Conservation (phyloP, 2,329 filamentous ascomycete genomes). For the Alternaria brassicae region DNA sequence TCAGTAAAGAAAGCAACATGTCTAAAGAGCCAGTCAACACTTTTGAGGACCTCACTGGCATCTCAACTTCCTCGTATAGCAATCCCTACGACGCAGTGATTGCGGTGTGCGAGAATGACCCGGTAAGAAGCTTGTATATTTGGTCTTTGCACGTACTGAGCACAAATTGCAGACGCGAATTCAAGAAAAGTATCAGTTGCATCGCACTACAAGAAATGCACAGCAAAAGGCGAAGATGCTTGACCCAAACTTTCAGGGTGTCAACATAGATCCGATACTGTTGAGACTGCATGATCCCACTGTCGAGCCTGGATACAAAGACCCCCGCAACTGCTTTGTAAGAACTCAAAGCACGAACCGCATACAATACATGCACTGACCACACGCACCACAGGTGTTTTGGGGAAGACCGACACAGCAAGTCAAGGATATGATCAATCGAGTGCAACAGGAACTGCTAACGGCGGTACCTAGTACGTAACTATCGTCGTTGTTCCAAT, state of each 20-base stretch:
- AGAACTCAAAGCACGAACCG: background rate
- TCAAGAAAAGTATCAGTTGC: slow-evolving; percentile 73
- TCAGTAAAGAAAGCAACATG: slow-evolving; percentile 19
- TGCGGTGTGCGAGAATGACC: slow-evolving; percentile 68
- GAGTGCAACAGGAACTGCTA: slow-evolving; percentile 72
- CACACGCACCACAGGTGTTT: slow-evolving; percentile 57
- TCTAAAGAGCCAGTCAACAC: slow-evolving; percentile 25
- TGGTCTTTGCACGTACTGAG: background rate
- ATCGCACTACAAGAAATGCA: slow-evolving; percentile 76
- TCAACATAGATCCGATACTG: slow-evolving; percentile 79
- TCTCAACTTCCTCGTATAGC: slow-evolving; percentile 53
- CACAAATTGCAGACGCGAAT: slow-evolving; percentile 63
- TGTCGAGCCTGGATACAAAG: slow-evolving; percentile 72
- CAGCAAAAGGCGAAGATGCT: slow-evolving; percentile 80
- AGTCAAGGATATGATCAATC: slow-evolving; percentile 70
- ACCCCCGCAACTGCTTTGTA: slow-evolving; percentile 78
- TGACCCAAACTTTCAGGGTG: slow-evolving; percentile 69
- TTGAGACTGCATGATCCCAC: slow-evolving; percentile 70
- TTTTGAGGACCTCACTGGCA: slow-evolving; percentile 52
- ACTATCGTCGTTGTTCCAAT: background rate
- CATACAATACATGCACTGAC: background rate
- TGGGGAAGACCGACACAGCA: slow-evolving; percentile 84
- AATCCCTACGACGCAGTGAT: slow-evolving; percentile 83
- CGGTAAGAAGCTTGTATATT: slow-evolving; percentile 59
- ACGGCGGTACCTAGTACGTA: slow-evolving; percentile 72